Evolutionary conservation across 371 early-diverging fungal genomes (phyloP), one percentile per base, ranked within the genome.

Genomic region (Mucor irregularis): DNA sequence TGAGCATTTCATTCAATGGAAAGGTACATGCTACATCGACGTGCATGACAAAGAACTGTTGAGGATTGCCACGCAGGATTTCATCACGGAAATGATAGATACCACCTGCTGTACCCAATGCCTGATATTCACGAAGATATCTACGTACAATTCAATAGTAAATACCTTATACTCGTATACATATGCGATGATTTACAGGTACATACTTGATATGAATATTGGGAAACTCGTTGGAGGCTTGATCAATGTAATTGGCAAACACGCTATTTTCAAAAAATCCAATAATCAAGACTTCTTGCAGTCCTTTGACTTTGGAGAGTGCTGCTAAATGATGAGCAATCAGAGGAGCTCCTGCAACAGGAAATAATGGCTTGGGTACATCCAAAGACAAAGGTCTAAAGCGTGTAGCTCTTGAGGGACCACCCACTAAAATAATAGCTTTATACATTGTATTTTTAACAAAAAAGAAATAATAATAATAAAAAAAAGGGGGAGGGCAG

Each of bases 31-130:
- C 92, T 50, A 98, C 91, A 74, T 98, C 98, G 30, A 93, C 94
- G 73, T 98, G 92, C 67, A 98, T 79, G 49, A 97, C 94, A 73
- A 96, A 96, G 61, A 97, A 84, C 58, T 89, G 87, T 45, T 93
- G 85, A 19, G 96, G 93, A 56, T 83, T 80, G 45, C 95, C 95
- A 31, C 91, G 87, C 62, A 92, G 60, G 59, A 97, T 93, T 75
- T 95, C 91, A 69, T 96, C 96, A 56, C 98, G 88, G 86, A 97
- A 97, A 69, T 97, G 98, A 81, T 93, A 94, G 49, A 97, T 76
- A 43, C 96, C 96, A 57, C 98, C 98, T 46, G 94, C 98, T 13
- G 98, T 97, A 19, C 98, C 98, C 45, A 97, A 78, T 10, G 94
- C 84, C 66, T 92, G 91, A 76, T 95, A 97, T 75, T 97, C 98